These are phyloP conservation scores for Ogataea pini DNA, from an alignment of 805 yeast genomes.

Conservation along the genomic window DNA sequence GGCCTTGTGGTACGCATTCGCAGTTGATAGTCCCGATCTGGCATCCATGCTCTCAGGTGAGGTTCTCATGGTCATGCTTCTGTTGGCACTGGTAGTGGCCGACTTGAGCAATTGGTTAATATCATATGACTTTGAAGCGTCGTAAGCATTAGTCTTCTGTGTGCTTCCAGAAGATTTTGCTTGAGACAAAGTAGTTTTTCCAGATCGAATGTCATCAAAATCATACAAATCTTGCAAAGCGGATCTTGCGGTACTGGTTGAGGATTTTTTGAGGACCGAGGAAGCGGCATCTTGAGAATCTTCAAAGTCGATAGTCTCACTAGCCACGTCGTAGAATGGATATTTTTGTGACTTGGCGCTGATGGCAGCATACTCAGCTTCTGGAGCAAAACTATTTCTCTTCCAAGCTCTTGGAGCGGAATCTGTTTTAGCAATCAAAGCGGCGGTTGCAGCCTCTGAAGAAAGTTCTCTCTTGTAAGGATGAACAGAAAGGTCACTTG, in stretches of 20 bases:
- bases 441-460: conserved; percentile 70
- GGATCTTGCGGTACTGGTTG: conserved; percentile 36
- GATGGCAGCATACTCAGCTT: conserved; percentile 49
- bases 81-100: conserved; percentile 43
- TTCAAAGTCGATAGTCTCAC: conserved; percentile 37
- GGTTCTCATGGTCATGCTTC: conserved; percentile 46
- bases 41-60: conserved; percentile 41
- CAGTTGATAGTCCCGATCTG: conserved; percentile 35
- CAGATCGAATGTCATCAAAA: conserved; percentile 45
- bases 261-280: conserved; percentile 36
- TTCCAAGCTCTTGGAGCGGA: conserved; percentile 51
- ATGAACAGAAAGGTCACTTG: conserved; percentile 60
- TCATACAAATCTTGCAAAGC: conserved; percentile 43
- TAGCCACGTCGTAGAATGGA: conserved; percentile 29
- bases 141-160: conserved; percentile 31
- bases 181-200: conserved; percentile 36
- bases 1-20: conserved; percentile 38
- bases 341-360: conserved; percentile 37
- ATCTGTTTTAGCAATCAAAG: conserved; percentile 48
- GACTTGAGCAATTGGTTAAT: conserved; percentile 30
- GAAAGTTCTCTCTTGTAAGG: conserved; percentile 63
- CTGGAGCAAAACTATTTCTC: conserved; percentile 44
- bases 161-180: conserved; percentile 28
- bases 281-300: conserved; percentile 45
- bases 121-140: conserved; percentile 34